Evolutionary conservation across 2,329 filamentous ascomycete genomes (phyloP).

Genomic region (Chalara sp.): DNA sequence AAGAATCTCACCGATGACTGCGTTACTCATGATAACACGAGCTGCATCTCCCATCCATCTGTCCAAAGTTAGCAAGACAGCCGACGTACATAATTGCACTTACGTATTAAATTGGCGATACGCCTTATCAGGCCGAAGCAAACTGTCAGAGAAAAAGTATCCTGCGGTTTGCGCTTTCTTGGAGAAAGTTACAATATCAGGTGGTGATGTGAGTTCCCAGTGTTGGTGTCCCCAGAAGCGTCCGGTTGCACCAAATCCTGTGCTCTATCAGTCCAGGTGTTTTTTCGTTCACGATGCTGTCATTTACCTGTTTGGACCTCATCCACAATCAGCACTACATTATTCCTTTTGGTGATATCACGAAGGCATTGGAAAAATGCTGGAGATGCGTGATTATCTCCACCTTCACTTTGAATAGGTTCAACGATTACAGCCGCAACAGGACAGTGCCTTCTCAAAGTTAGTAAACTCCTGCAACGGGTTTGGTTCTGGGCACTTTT

Average conservation of each 20-base stretch:
- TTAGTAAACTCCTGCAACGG: background rate
- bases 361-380: background rate
- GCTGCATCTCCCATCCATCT: too few relatives aligned
- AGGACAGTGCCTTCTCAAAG: background rate
- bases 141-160: constrained; percentile 53
- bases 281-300: too few relatives aligned
- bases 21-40: too few relatives aligned
- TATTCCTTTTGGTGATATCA: background rate
- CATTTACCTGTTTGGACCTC: background rate
- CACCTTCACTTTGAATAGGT: background rate
- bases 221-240: background rate
- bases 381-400: background rate
- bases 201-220: background rate
- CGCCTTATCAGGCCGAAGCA: constrained; percentile 63
- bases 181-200: background rate
- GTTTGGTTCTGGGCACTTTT: background rate
- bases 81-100: too few relatives aligned
- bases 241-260: background rate
- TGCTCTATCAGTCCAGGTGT: background rate
- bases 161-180: constrained; percentile 84
- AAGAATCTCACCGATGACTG: too few relatives aligned
- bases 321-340: background rate
- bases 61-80: too few relatives aligned
- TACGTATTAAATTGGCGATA: background rate
- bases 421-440: background rate